Base-by-base conservation (phyloP, 805 yeast genomes). In the Clavispora vitiphila region DNA sequence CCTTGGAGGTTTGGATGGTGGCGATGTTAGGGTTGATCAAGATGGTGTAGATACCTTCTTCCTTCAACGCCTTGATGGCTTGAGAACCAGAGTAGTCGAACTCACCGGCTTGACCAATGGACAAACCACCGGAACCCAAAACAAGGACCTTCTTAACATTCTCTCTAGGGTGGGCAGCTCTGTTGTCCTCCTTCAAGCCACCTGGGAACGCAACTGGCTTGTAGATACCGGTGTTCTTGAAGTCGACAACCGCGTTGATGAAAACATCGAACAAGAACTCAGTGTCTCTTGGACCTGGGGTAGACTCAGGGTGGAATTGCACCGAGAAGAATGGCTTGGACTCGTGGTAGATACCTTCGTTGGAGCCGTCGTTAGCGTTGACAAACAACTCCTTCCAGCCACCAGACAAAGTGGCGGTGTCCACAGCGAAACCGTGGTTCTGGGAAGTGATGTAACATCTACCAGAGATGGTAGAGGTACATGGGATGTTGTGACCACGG, bases 271-370 rank as follows among this genome's bases (percentile, higher is more conserved):
- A 93, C 64, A 93, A 74, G 67, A 90, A 93, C 70, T 93, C 99
- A 39, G 99, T 93, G 65, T 93, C 99, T 64, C 96, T 81, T 64
- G 99, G 99, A 64, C 99, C 99, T 37, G 99, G 98, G 38, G 96
- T 88, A 19, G 97, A 87, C 74, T 93, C 99, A 20, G 99, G 99
- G 65, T 93, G 99, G 77, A 93, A 91, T 74, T 93, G 99, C 37
- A 93, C 98, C 12, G 99, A 93, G 76, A 93, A 93, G 63, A 75
- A 84, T 30, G 99, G 99, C 65, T 84, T 76, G 51, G 80, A 74
- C 34, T 83, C 77, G 69, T 91, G 87, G 73, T 88, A 91, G 49
- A 93, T 88, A 81, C 99, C 99, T 75, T 93, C 99, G 67, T 93
- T 93, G 29, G 98, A 89, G 42, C 90, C 91, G 69, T 93, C 99